Evolutionary conservation across 2,329 filamentous ascomycete genomes (phyloP).

Genomic region (Cercospora janseana): DNA sequence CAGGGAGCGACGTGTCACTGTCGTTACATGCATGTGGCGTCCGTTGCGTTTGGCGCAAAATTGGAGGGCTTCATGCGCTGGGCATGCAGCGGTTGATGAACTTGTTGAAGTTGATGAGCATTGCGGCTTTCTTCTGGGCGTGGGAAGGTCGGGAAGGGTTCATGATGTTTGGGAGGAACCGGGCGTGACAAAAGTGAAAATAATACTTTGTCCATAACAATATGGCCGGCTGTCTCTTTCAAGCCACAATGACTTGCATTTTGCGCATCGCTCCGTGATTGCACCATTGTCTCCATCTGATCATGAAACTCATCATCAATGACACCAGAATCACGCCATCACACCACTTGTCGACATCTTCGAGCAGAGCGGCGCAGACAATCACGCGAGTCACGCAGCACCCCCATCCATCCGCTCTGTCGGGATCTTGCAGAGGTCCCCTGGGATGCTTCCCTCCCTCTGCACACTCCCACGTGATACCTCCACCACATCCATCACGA

Average conservation of each 20-base stretch:
- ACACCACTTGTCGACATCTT: no score
- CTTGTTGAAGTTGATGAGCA: background rate
- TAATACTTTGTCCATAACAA: constrained; percentile 6
- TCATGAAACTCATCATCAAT: background rate
- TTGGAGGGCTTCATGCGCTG: background rate
- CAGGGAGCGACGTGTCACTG: constrained; percentile 3
- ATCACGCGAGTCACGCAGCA: constrained; percentile 7
- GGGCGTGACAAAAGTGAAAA: constrained; percentile 4
- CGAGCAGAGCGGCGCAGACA: no score
- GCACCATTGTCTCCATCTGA: background rate
- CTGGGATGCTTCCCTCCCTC: background rate
- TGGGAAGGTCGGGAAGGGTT: background rate
- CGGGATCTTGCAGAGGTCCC: background rate
- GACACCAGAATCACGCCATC: no score
- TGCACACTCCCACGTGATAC: constrained; percentile 1
- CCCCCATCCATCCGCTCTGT: background rate
- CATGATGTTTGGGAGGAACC: background rate
- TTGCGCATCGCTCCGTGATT: background rate
- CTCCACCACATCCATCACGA: background rate
- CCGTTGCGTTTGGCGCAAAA: background rate
- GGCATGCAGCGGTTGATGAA: background rate
- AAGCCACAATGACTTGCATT: constrained; percentile 1
- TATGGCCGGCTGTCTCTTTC: constrained; percentile 6
- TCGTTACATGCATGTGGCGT: constrained; percentile 8
- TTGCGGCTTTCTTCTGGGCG: background rate